phyloP scores from a whole-genome alignment of 202 grass and related monocot genomes.

The Digitaria exilis region DNA sequence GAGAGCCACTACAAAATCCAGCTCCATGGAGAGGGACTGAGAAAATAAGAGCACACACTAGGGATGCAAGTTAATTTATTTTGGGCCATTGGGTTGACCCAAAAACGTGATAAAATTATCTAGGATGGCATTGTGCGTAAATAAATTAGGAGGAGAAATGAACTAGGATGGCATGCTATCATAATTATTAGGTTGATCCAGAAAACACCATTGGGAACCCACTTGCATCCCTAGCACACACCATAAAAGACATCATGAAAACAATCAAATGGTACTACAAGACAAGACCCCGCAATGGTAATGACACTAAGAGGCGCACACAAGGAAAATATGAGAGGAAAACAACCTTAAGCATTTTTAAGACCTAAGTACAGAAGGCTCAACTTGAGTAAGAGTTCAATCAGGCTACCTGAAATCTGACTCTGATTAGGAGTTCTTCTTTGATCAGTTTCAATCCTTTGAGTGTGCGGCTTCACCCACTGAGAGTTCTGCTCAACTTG shows the following conservation, averaged over 20 bases:
- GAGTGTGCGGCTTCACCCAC: constrained; percentile 42
- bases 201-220: too few species aligned
- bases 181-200: too few species aligned
- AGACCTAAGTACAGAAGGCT: neutral
- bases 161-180: too few species aligned
- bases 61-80: too few species aligned
- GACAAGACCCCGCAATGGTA: neutral
- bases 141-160: too few species aligned
- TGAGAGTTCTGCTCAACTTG: constrained; percentile 51
- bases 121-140: too few species aligned
- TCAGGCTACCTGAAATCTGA: constrained; percentile 51
- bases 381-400: neutral
- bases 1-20: neutral
- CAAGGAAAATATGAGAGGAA: neutral
- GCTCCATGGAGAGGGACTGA: too few species aligned
- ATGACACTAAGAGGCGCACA: neutral
- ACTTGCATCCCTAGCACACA: too few species aligned
- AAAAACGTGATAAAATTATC: too few species aligned
- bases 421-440: constrained; percentile 46
- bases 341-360: neutral
- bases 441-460: constrained; percentile 46
- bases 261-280: neutral
- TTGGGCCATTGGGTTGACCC: too few species aligned
- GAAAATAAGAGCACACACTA: too few species aligned
- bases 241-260: neutral